Evolutionary conservation across 2,329 filamentous ascomycete genomes (phyloP).

Genomic region (Trichoderma gracile): DNA sequence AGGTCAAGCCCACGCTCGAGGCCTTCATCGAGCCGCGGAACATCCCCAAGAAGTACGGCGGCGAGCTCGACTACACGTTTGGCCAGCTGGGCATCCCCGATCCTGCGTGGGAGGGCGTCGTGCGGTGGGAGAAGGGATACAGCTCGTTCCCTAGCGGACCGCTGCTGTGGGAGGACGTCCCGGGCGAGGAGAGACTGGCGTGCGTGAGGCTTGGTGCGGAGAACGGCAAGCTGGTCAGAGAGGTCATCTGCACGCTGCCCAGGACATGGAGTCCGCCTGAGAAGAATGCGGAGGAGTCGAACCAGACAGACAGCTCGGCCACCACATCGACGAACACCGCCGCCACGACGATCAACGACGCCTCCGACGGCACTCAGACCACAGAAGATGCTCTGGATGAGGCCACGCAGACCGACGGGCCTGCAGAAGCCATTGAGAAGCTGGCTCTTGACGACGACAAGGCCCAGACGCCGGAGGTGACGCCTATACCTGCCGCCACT

Average conservation of each 20-base stretch:
- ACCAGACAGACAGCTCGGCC: conserved; percentile 20
- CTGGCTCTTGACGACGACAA: conserved; percentile 37
- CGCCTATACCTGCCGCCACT: conserved; percentile 7
- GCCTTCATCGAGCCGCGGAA: conserved; percentile 79
- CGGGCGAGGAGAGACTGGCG: conserved; percentile 49
- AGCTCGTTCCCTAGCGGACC: conserved; percentile 59
- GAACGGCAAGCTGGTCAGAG: conserved; percentile 47
- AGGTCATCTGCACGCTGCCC: conserved; percentile 54
- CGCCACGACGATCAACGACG: conserved; percentile 17
- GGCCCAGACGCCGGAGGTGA: conserved; percentile 19
- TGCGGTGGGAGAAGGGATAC: conserved; percentile 55
- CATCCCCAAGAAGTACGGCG: conserved; percentile 88
- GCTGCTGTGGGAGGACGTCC: conserved; percentile 56
- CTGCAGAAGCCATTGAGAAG: conserved; percentile 37
- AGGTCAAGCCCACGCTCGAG: conserved; percentile 75
- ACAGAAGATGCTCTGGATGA: conserved; percentile 29
- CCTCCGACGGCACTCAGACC: conserved; percentile 36
- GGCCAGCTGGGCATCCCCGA: conserved; percentile 76
- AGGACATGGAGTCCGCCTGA: conserved; percentile 38
- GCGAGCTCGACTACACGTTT: conserved; percentile 79
- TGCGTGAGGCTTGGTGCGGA: conserved; percentile 56
- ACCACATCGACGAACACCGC: conserved; percentile 11
- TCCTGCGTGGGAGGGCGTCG: conserved; percentile 51
- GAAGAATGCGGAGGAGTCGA: conserved; percentile 16
- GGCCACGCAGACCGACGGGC: conserved; percentile 35